Conservation (phyloP, 164 flowering plant species). For the Liriodendron chinense region DNA sequence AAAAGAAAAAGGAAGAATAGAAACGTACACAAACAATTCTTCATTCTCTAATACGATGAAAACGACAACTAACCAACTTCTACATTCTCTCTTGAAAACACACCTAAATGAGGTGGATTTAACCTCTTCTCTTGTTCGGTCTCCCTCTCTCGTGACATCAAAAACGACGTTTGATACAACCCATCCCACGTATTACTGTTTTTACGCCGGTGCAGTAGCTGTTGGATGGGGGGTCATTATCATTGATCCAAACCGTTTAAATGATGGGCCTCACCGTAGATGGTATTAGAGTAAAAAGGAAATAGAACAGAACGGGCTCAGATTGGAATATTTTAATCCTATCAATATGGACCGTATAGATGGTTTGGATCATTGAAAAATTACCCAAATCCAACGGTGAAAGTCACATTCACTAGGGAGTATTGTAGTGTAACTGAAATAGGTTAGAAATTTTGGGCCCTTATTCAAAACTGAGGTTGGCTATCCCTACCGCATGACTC, state of each 20-base stretch:
- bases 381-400: no score
- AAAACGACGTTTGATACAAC: neutral
- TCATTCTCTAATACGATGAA: neutral
- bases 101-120: neutral
- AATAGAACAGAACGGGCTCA: no score
- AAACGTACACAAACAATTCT: neutral
- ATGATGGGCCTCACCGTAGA: neutral
- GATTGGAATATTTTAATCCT: no score
- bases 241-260: neutral
- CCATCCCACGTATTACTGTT: neutral
- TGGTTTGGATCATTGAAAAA: no score
- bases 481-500: no score
- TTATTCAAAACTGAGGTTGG: no score
- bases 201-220: neutral
- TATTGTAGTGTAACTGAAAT: no score
- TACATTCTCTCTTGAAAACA: neutral
- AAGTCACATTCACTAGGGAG: no score
- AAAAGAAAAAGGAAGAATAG: neutral
- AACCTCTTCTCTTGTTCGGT: neutral
- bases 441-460: no score
- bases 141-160: neutral
- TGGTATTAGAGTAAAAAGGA: no score
- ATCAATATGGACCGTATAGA: no score
- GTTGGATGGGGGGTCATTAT: neutral
- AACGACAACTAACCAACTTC: neutral